These are phyloP conservation scores for Spirogloea muscicola DNA, from an alignment of 139 green algal species.

Conservation along the genomic window DNA sequence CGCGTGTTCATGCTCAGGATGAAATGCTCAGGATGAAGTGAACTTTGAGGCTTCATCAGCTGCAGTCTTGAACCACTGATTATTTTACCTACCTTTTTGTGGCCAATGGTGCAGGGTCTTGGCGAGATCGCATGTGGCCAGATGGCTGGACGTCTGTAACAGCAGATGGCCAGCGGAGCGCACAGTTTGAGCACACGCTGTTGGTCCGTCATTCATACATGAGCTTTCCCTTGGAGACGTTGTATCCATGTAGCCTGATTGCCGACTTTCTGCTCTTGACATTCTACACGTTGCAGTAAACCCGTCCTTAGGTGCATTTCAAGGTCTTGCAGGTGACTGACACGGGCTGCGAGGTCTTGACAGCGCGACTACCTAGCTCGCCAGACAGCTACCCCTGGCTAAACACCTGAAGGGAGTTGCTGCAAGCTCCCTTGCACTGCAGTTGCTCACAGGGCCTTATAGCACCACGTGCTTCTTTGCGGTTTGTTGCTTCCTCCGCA, in stretches of 20 bases:
- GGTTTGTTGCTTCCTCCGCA: no score
- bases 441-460: no score
- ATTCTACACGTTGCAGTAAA: constrained; percentile 1
- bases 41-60: neutral
- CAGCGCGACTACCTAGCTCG: constrained; percentile 42
- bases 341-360: constrained; percentile 45
- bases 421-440: no score
- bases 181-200: constrained; percentile 94
- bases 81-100: neutral
- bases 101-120: constrained; percentile 14
- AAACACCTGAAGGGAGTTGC: no score
- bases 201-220: constrained; percentile 62
- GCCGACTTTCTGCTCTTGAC: neutral
- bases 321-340: constrained; percentile 39
- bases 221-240: constrained; percentile 17
- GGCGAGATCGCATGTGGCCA: constrained; percentile 72
- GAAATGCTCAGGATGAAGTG: neutral
- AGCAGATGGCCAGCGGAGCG: constrained; percentile 75
- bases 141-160: constrained; percentile 95
- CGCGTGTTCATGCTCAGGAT: neutral
- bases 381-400: no score
- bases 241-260: neutral
- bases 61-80: neutral
- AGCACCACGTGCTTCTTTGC: no score
- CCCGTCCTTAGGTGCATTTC: neutral